Conservation (phyloP, 768 basidiomycete genomes). For the Amanita rubescens region DNA sequence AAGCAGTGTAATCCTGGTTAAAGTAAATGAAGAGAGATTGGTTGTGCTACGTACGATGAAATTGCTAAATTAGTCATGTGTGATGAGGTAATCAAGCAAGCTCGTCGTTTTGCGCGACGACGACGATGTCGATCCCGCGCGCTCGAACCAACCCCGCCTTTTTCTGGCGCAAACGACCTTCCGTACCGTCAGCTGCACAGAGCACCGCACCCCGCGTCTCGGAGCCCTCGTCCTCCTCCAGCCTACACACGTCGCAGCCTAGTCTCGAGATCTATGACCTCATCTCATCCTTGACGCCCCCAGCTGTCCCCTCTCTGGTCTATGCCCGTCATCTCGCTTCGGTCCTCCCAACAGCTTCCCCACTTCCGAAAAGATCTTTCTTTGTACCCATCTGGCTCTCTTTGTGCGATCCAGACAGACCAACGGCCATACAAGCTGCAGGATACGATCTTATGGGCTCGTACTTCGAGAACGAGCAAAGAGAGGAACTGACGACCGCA, state of each 20-base stretch:
- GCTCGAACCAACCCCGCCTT: not conserved
- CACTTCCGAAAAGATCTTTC: slow-evolving; percentile 44
- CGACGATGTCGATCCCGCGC: not conserved
- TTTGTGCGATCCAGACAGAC: slow-evolving; percentile 49
- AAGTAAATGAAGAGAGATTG: too few relatives aligned
- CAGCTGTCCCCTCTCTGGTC: slow-evolving; percentile 56
- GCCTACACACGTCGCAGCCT: slow-evolving; percentile 10
- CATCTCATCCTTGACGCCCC: slow-evolving; percentile 41
- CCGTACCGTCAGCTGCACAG: not conserved
- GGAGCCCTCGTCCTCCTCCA: not conserved
- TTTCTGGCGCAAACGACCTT: not conserved
- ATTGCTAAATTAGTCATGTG: not conserved
- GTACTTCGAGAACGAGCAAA: slow-evolving; percentile 48
- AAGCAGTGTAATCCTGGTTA: too few relatives aligned
- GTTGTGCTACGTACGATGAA: too few relatives aligned
- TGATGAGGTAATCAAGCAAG: not conserved
- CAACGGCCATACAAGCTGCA: slow-evolving; percentile 50
- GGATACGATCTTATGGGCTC: slow-evolving; percentile 69
- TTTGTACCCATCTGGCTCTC: slow-evolving; percentile 54
- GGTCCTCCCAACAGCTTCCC: slow-evolving; percentile 41
- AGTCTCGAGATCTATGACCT: slow-evolving; percentile 29
- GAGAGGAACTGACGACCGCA: slow-evolving; percentile 34
- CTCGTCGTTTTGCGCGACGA: not conserved
- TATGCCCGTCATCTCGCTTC: slow-evolving; percentile 57
- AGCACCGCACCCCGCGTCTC: too few relatives aligned